These are phyloP conservation scores for Diaporthe ampelina DNA, from an alignment of 2,329 filamentous ascomycete genomes.

Conservation along the genomic window DNA sequence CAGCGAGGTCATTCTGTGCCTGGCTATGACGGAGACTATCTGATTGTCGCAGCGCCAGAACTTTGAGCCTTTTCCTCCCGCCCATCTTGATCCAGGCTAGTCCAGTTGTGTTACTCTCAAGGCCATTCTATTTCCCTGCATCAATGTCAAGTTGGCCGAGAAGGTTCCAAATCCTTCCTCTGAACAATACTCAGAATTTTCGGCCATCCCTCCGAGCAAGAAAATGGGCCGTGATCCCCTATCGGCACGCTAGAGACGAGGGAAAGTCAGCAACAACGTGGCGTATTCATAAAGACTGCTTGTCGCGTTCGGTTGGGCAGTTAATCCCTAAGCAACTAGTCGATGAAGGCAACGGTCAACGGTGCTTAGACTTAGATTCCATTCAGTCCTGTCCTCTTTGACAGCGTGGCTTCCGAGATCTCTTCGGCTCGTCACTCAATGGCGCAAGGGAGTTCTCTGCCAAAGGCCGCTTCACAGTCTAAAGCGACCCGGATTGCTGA, in stretches of 20 bases:
- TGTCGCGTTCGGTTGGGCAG: not conserved
- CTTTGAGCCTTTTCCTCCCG: no score
- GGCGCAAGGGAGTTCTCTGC: no score
- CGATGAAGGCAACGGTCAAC: not conserved
- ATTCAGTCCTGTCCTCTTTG: not conserved
- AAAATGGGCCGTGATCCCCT: not conserved
- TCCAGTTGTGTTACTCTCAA: not conserved
- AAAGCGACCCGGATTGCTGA: not conserved
- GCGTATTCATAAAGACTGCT: not conserved
- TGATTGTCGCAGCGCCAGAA: no score
- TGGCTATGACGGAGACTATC: no score
- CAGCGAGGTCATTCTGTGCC: no score
- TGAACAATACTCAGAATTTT: not conserved
- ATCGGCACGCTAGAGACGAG: not conserved
- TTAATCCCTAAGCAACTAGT: not conserved
- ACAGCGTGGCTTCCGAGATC: not conserved
- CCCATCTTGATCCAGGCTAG: not conserved
- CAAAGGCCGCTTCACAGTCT: not conserved
- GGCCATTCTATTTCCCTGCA: no score
- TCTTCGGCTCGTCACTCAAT: not conserved
- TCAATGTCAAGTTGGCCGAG: not conserved
- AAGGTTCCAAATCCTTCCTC: not conserved
- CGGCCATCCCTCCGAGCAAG: not conserved
- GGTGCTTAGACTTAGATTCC: not conserved
- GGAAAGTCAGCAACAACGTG: not conserved